Evolutionary conservation across 306 rosid genomes (phyloP).

Genomic region (Cercis canadensis): DNA sequence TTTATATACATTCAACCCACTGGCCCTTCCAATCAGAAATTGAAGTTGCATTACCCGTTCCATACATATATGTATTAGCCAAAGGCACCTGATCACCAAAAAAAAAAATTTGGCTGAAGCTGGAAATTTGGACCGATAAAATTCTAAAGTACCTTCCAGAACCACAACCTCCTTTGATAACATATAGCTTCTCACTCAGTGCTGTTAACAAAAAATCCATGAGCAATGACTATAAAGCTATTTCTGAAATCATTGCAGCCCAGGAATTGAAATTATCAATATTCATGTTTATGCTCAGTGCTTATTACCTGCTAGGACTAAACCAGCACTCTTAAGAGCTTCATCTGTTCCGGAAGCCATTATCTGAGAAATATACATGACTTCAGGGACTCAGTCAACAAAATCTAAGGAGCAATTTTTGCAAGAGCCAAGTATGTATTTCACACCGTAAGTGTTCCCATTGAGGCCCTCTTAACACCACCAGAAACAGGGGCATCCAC

Average conservation of each 20-base stretch:
- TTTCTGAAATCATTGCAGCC: conserved; percentile 27
- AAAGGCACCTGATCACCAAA: conserved; percentile 10
- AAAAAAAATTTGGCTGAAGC: background rate
- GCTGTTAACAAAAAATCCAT: conserved; percentile 57
- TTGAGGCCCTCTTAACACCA: conserved; percentile 82
- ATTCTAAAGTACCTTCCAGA: conserved; percentile 80
- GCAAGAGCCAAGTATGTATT: conserved; percentile 37
- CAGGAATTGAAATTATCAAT: conserved; percentile 25
- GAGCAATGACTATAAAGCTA: conserved; percentile 40
- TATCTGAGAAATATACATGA: conserved; percentile 59
- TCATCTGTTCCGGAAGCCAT: conserved; percentile 90
- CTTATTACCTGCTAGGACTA: conserved; percentile 76
- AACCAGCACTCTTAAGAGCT: conserved; percentile 82
- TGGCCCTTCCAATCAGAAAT: conserved; percentile 26
- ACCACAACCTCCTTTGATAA: conserved; percentile 89
- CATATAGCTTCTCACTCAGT: conserved; percentile 92
- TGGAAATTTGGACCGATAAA: conserved; percentile 26
- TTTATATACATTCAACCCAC: conserved; percentile 23
- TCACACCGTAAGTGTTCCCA: conserved; percentile 88
- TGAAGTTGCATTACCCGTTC: conserved; percentile 32
- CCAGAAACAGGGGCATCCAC: conserved; percentile 99
- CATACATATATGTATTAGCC: conserved; percentile 29
- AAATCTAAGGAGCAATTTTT: conserved; percentile 28
- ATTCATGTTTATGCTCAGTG: conserved; percentile 32
- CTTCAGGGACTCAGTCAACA: conserved; percentile 39